Base-by-base conservation (phyloP, 768 basidiomycete genomes). In the Termitomyces eurrhizus region DNA sequence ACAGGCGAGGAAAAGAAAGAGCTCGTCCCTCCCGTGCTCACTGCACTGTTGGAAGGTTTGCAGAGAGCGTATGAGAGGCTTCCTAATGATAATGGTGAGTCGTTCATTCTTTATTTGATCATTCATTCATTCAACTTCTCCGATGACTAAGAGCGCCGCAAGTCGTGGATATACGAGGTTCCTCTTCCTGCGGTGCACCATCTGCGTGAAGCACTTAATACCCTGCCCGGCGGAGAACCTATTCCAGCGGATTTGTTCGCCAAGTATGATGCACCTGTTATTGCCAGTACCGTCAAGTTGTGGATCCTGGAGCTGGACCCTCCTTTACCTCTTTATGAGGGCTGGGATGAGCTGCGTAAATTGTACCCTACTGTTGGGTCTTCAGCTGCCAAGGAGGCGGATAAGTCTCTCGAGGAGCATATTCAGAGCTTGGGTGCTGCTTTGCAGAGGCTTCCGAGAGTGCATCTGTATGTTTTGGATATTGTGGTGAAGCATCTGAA, bases 101-200 rank as follows among this genome's bases (percentile, higher is more conserved):
- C 13, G 41, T 54, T 29, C 2, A 26, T 45, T 55, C 59, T 41
- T 56, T 7, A 49, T 21, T 42, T 7, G 6, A 26, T 16, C 2
- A 29, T 8, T 37, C 35, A 32, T n/a, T 16, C 6, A 48, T 24
- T 39, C 13, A 44, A 39, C 6, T 4, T 29, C 14, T 7, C 42
- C 9, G 21, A 24, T 32, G 4, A 56, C 36, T 11, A 16, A 87
- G 95, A 95, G 71, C 89, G 85, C 69, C 86, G 95, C 60, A 93
- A 89, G 76, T 77, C 88, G 4, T 98, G 95, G 95, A 92, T 98
- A 57, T 98, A 97, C 73, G 93, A 98, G 66, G 90, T 92, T 4
- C 94, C 95, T 1, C 80, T 98, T 7, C 78, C 85, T 1, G 84
- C 86, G 29, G 83, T 90, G 16, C 95, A 98, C 67, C 89, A 89